A percentile compares a stretch with the other conserved stretches of the same genome.
Conservation (phyloP, 2,329 filamentous ascomycete genomes). For the Claviceps spartinae region DNA sequence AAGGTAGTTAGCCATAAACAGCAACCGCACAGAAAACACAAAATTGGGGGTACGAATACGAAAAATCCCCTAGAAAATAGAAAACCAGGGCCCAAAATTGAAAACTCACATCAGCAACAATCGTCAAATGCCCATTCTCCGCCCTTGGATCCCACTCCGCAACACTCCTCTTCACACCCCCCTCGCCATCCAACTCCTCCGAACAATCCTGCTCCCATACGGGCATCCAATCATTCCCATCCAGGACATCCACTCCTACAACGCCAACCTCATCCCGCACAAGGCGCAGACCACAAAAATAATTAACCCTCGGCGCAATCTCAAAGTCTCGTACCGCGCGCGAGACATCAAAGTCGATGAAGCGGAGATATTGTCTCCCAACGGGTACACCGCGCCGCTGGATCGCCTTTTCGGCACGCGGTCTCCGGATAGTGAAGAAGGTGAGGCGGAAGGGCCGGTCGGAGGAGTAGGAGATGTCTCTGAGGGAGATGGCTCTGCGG, state of each 20-base stretch:
- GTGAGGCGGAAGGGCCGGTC: conserved; percentile 2
- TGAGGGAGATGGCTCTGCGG: not conserved
- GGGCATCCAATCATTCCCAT: conserved; percentile 3
- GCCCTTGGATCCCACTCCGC: conserved; percentile 2
- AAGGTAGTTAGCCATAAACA: no score
- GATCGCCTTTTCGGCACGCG: conserved; percentile 1
- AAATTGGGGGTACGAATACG: no score
- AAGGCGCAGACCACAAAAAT: conserved; percentile 2
- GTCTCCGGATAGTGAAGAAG: conserved; percentile 5
- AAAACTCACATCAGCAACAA: not conserved
- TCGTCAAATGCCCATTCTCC: not conserved
- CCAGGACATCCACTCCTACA: conserved; percentile 5
- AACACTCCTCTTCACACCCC: not conserved
- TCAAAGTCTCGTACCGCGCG: not conserved
- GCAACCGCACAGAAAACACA: no score
- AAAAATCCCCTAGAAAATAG: no score
- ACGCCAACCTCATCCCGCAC: conserved; percentile 5
- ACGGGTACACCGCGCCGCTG: not conserved
- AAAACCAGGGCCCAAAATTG: no score
- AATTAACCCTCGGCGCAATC: not conserved
- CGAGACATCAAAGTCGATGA: conserved; percentile 4
- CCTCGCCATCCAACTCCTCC: not conserved
- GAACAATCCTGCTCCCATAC: conserved; percentile 6
- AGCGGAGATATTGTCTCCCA: conserved; percentile 6
- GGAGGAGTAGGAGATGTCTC: not conserved